A percentile compares a stretch with the other conserved stretches of the same genome.
These are phyloP conservation scores for Leccinum fallax DNA, from an alignment of 1,284 basidiomycete species.

Conservation along the genomic window DNA sequence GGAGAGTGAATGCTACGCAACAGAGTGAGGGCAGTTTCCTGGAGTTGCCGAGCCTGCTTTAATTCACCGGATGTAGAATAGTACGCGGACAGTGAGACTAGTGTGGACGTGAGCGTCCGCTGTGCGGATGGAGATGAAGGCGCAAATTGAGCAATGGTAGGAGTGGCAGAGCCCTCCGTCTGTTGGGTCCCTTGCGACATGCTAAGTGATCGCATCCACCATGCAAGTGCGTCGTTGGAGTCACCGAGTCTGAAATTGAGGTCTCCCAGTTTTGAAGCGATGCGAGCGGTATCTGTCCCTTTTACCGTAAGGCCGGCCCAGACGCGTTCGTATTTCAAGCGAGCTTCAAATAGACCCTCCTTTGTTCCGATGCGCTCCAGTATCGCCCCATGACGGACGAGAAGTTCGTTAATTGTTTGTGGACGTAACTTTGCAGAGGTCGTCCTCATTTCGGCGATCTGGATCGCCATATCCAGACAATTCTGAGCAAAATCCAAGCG, in stretches of 20 bases:
- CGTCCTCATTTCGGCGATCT: slow-evolving; percentile 45
- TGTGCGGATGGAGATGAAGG: slow-evolving; percentile 69
- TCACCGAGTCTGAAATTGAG: slow-evolving; percentile 57
- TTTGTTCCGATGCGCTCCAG: slow-evolving; percentile 68
- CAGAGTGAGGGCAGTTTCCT: slow-evolving; percentile 67
- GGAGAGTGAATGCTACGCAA: slow-evolving; percentile 66
- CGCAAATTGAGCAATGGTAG: slow-evolving; percentile 41
- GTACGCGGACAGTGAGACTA: slow-evolving; percentile 73
- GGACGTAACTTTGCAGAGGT: slow-evolving; percentile 45
- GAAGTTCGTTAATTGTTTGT: slow-evolving; percentile 59
- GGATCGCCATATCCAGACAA: slow-evolving; percentile 56
- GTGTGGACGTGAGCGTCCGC: slow-evolving; percentile 63
- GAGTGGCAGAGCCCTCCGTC: slow-evolving; percentile 13
- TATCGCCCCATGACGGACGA: slow-evolving; percentile 62
- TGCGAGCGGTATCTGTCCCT: slow-evolving; percentile 51
- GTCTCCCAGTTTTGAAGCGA: slow-evolving; percentile 69
- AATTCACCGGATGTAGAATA: slow-evolving; percentile 71
- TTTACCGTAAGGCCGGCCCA: slow-evolving; percentile 50
- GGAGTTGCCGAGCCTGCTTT: slow-evolving; percentile 63
- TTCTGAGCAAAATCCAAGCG: slow-evolving; percentile 54
- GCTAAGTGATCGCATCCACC: slow-evolving; percentile 66
- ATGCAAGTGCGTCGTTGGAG: slow-evolving; percentile 54
- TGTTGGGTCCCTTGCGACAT: slow-evolving; percentile 41
- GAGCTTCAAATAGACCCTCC: slow-evolving; percentile 59
- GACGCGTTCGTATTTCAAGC: slow-evolving; percentile 63